Evolutionary conservation across 352 stramenopile species (phyloP).

Genomic region (Salisapilia sapeloensis): DNA sequence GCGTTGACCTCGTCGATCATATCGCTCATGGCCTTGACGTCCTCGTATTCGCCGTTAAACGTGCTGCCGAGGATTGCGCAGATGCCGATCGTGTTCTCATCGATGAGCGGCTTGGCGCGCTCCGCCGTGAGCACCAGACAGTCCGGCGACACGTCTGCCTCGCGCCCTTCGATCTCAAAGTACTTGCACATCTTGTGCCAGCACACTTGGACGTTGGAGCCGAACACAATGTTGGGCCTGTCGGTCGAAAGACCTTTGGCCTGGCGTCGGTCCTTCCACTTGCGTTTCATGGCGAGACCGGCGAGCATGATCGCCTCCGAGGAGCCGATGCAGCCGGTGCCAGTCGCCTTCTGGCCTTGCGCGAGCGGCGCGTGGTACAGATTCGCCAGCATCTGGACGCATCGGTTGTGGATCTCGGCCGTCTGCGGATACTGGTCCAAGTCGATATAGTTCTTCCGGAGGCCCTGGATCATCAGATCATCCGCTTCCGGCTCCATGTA

Average conservation of each 20-base stretch:
- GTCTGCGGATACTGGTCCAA: conserved; percentile 86
- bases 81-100: conserved; percentile 88
- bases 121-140: conserved; percentile 74
- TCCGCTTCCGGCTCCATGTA: conserved; percentile 86
- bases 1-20: conserved; percentile 76
- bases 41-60: conserved; percentile 88
- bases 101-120: conserved; percentile 47
- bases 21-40: conserved; percentile 81
- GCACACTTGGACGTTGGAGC: conserved; percentile 83
- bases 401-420: conserved; percentile 87
- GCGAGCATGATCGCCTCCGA: conserved; percentile 87
- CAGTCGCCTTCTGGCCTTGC: conserved; percentile 34
- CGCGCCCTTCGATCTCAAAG: conserved; percentile 85
- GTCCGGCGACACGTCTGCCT: conserved; percentile 74
- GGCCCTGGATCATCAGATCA: conserved; percentile 76
- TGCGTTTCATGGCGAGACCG: conserved; percentile 83
- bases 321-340: conserved; percentile 83
- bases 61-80: conserved; percentile 85
- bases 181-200: conserved; percentile 93
- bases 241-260: conserved; percentile 59
- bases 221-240: conserved; percentile 87
- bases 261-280: conserved; percentile 76
- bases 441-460: conserved; percentile 89
- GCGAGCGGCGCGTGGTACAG: conserved; percentile 73
- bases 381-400: conserved; percentile 85